These are phyloP conservation scores for Huntiella omanensis DNA, from an alignment of 2,329 filamentous ascomycete species.

Conservation along the genomic window DNA sequence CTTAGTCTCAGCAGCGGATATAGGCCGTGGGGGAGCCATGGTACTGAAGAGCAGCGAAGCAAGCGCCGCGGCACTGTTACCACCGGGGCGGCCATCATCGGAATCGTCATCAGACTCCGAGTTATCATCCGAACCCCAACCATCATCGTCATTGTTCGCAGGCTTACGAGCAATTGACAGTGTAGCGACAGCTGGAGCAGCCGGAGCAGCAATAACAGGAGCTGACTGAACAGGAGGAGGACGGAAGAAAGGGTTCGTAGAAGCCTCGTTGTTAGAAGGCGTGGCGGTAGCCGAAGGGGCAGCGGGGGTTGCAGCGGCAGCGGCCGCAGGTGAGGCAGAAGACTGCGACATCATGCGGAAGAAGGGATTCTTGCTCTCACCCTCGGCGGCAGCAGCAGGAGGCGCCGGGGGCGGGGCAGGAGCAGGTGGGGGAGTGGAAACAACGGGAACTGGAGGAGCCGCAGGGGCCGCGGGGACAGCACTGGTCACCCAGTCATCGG, in stretches of 20 bases:
- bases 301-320: conserved; percentile 19
- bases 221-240: conserved; percentile 14
- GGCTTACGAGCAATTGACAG: conserved; percentile 33
- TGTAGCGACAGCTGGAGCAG: conserved; percentile 27
- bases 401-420: conserved; percentile 28
- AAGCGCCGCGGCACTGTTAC: conserved; percentile 72
- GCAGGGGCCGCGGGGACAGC: conserved; percentile 31
- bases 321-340: conserved; percentile 22
- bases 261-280: conserved; percentile 31
- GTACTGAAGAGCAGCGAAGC: conserved; percentile 92
- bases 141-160: conserved; percentile 53
- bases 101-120: conserved; percentile 46
- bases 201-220: conserved; percentile 21
- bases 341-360: conserved; percentile 70
- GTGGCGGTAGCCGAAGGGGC: conserved; percentile 25
- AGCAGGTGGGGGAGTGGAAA: conserved; percentile 33
- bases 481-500: conserved; percentile 12
- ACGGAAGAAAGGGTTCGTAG: conserved; percentile 85
- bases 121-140: conserved; percentile 66
- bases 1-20: conserved; percentile 66
- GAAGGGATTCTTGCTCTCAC: conserved; percentile 86
- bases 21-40: conserved; percentile 79
- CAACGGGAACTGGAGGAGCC: conserved; percentile 23
- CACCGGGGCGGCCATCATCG: conserved; percentile 61
- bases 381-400: conserved; percentile 37